These are phyloP conservation scores for Tricholoma matsutake DNA, from an alignment of 768 basidiomycete species.

Conservation along the genomic window DNA sequence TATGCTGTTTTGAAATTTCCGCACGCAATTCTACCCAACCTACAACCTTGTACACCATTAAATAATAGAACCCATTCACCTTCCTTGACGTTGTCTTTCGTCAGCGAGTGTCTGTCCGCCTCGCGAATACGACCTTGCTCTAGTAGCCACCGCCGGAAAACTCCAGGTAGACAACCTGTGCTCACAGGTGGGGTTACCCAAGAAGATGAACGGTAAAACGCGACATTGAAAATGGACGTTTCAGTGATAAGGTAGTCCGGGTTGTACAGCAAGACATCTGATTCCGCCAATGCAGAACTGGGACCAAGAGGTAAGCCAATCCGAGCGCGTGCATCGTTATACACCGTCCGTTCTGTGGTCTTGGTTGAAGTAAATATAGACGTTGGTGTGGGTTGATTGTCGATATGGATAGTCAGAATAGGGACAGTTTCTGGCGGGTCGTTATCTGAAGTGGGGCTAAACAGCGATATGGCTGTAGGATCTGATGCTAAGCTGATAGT, in stretches of 20 bases:
- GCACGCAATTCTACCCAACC: constrained; percentile 45
- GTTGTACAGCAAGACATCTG: constrained; percentile 70
- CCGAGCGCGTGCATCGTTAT: constrained; percentile 62
- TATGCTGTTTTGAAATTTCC: not conserved
- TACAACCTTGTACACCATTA: constrained; percentile 72
- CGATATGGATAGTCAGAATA: constrained; percentile 49
- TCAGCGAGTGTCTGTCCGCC: constrained; percentile 41
- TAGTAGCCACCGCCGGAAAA: constrained; percentile 66
- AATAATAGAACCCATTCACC: constrained; percentile 70
- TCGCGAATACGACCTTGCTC: constrained; percentile 55
- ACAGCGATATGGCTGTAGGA: constrained; percentile 36
- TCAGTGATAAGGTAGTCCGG: constrained; percentile 51
- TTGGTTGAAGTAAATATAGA: constrained; percentile 66
- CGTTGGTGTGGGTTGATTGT: constrained; percentile 49
- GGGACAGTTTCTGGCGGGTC: constrained; percentile 20
- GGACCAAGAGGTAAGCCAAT: constrained; percentile 38
- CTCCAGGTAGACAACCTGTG: constrained; percentile 71
- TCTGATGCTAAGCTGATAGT: constrained; percentile 32
- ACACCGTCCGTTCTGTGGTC: constrained; percentile 60
- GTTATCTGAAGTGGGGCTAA: constrained; percentile 30
- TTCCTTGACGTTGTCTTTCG: constrained; percentile 37
- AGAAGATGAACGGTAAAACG: constrained; percentile 49
- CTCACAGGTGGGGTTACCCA: constrained; percentile 68
- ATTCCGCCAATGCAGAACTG: constrained; percentile 20
- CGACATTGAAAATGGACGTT: constrained; percentile 68